Base-by-base conservation (phyloP, 2,329 filamentous ascomycete species). In the Clonostachys byssicola region DNA sequence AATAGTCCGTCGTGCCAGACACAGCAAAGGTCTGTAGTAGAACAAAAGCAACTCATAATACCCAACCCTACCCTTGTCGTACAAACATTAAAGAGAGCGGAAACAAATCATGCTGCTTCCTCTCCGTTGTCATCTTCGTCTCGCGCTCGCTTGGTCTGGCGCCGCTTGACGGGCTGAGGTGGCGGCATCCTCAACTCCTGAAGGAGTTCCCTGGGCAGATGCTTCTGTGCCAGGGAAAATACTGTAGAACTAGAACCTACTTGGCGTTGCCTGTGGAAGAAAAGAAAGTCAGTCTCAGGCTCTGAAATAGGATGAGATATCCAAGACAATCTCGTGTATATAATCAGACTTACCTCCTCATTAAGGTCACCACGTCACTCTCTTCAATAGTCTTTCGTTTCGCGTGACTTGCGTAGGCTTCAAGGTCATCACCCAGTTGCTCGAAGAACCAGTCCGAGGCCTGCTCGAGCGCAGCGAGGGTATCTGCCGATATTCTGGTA, bases 371-470 rank as follows among this genome's bases (percentile, higher is more conserved):
- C 57, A 95, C 83, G 63, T 96, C 91, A 55, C 80, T 86, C 63
- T 94, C 89, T 57, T 95, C 88, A 55, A 96, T 90, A 4, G 84
- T 90, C 65, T 88, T 94, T 34, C 91, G 81, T 34, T 87, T 86
- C 6, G 87, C 90, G 64, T 96, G 91, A 51, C 82, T 77, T 16
- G 91, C 87, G 63, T 92, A 96, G 3, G 84, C 85, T 12, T 81
- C 80, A 47, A 96, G 68, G 60, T 95, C 90, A 50, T 91, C 87
- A 43, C 88, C 83, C 3, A 88, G 72, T 64, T 96, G 91, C 67
- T 95, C 89, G 62, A 96, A 95, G 65, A 91, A 96, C 86, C 89
- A 94, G 51, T 95, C 89, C 4, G 88, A 88, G 1, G 90, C 89
- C 61, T 90, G 85, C 58, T 86, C 83, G 46, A 96, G 81, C 5